These are phyloP conservation scores for Jamesozyma piceae DNA, from an alignment of 805 yeast species.

Conservation along the genomic window DNA sequence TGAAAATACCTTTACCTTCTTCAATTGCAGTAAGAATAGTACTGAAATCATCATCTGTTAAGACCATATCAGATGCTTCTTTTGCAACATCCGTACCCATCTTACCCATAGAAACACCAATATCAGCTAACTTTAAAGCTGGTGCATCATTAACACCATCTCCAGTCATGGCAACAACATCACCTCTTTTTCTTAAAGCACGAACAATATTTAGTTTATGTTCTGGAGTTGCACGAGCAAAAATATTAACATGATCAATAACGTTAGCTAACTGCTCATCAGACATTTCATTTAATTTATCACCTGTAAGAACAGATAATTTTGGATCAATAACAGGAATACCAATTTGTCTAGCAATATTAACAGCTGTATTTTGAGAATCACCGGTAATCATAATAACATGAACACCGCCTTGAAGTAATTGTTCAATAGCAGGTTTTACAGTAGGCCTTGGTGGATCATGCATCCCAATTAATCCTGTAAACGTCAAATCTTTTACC, in stretches of 20 bases:
- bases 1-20: constrained; percentile 96
- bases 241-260: constrained; percentile 74
- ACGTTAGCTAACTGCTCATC: constrained; percentile 67
- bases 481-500: constrained; percentile 58
- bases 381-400: constrained; percentile 98
- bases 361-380: constrained; percentile 74
- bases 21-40: constrained; percentile 89
- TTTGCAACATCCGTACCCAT: constrained; percentile 98
- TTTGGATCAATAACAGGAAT: constrained; percentile 62
- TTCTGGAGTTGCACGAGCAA: constrained; percentile 93
- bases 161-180: constrained; percentile 98
- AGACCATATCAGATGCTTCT: constrained; percentile 96
- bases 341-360: constrained; percentile 84
- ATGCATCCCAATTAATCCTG: constrained; percentile 90
- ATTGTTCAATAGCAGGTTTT: constrained; percentile 56
- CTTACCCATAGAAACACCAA: constrained; percentile 88
- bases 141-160: constrained; percentile 99
- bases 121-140: constrained; percentile 91
- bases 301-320: constrained; percentile 74
- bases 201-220: constrained; percentile 84
- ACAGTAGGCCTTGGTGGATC: constrained; percentile 96
- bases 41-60: constrained; percentile 93
- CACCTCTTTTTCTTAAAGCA: constrained; percentile 84
- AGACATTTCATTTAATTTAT: constrained; percentile 61
- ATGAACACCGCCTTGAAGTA: constrained; percentile 89